Conservation (phyloP, 2,329 filamentous ascomycete species). For the Hymenoscyphus linearis region DNA sequence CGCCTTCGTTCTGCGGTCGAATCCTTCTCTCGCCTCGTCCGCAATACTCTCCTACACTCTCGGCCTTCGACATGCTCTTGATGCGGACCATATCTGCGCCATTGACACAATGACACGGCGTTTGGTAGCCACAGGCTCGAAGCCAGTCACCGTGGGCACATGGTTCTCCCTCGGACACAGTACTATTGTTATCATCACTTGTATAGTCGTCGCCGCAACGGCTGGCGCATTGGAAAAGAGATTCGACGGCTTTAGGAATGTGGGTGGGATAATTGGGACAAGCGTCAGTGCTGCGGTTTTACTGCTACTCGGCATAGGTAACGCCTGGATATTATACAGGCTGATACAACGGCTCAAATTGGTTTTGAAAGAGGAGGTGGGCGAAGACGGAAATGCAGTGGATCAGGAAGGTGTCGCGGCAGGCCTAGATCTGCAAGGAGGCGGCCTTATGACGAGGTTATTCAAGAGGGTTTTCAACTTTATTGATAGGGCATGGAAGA, state of each 20-base stretch:
- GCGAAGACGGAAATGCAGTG: slow-evolving; percentile 21
- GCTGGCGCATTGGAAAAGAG: slow-evolving; percentile 74
- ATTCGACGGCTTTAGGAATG: slow-evolving; percentile 72
- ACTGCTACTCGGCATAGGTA: slow-evolving; percentile 75
- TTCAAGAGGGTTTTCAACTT: slow-evolving; percentile 74
- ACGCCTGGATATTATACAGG: slow-evolving; percentile 78
- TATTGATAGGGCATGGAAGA: slow-evolving; percentile 80
- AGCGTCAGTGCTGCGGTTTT: slow-evolving; percentile 80
- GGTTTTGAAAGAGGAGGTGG: slow-evolving; percentile 44
- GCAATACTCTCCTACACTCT: slow-evolving; percentile 83
- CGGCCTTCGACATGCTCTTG: slow-evolving; percentile 88
- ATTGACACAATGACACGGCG: slow-evolving; percentile 94
- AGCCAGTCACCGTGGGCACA: slow-evolving; percentile 85
- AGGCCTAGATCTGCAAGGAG: slow-evolving; percentile 65
- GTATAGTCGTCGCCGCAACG: slow-evolving; percentile 85
- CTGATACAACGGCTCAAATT: slow-evolving; percentile 63
- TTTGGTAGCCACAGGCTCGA: slow-evolving; percentile 77
- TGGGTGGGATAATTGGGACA: slow-evolving; percentile 87
- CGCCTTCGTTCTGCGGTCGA: slow-evolving; percentile 46
- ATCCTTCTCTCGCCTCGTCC: slow-evolving; percentile 64
- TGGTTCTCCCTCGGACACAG: slow-evolving; percentile 94
- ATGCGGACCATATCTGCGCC: slow-evolving; percentile 85
- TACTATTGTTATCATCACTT: slow-evolving; percentile 87
- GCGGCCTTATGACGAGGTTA: slow-evolving; percentile 66
- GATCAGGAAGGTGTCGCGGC: slow-evolving; percentile 28